These are phyloP conservation scores for Gymnopilus junonius DNA, from an alignment of 768 basidiomycete species.

Conservation along the genomic window DNA sequence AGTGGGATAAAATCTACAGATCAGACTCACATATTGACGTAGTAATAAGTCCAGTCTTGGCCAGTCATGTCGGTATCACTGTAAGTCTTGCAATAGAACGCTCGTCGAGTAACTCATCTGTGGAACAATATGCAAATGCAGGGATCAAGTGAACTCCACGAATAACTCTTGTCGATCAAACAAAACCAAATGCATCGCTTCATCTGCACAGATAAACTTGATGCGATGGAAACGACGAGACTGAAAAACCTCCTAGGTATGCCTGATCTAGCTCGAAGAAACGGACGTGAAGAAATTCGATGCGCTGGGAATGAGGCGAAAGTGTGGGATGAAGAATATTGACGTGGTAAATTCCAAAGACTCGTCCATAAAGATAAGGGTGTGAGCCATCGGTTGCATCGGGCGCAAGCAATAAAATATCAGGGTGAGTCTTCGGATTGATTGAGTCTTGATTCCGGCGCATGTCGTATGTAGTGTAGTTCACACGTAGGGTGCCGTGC, in stretches of 20 bases:
- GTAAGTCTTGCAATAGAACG: not conserved
- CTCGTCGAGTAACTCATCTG: not conserved
- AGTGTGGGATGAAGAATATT: not conserved
- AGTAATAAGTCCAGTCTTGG: not conserved
- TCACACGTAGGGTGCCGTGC: not conserved
- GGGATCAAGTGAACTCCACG: slow-evolving; percentile 19
- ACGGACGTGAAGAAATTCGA: slow-evolving; percentile 5
- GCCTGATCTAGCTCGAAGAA: slow-evolving; percentile 6
- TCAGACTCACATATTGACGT: not conserved
- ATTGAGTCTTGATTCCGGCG: not conserved
- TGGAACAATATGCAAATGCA: not conserved
- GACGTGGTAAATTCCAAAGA: slow-evolving; percentile 29
- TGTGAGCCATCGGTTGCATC: slow-evolving; percentile 13
- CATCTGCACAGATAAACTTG: slow-evolving; percentile 1
- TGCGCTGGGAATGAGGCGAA: not conserved
- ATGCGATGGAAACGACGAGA: slow-evolving; percentile 3
- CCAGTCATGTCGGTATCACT: not conserved
- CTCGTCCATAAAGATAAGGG: slow-evolving; percentile 26
- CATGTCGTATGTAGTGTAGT: not conserved
- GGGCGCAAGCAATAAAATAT: not conserved
- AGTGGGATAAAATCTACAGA: not conserved
- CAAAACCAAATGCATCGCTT: slow-evolving; percentile 18
- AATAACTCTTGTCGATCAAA: slow-evolving; percentile 18
- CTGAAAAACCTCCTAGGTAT: not conserved
- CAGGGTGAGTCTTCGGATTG: not conserved